Evolutionary conservation across 2,329 filamentous ascomycete species (phyloP).

Genomic region (Cadophora sp.): DNA sequence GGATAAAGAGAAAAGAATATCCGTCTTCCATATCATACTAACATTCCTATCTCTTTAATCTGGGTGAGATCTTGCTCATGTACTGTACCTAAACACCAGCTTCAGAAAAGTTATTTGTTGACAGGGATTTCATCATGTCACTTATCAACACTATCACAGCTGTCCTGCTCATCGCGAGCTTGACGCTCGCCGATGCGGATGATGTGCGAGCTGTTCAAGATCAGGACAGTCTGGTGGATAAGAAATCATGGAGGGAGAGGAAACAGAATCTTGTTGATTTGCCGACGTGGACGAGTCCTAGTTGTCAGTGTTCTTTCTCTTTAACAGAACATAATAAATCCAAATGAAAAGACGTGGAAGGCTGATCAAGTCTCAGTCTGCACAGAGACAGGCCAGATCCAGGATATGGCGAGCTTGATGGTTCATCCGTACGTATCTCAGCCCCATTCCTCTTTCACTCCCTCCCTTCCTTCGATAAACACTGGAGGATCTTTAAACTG

Average conservation of each 20-base stretch:
- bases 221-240: too few relatives aligned
- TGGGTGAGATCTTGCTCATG: not conserved
- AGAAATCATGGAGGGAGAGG: not conserved
- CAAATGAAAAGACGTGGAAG: not conserved
- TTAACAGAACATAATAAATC: too few relatives aligned
- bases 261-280: not conserved
- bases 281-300: slow-evolving; percentile 9
- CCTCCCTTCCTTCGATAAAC: too few relatives aligned
- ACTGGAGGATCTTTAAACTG: not conserved
- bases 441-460: not conserved
- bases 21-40: not conserved
- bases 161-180: not conserved
- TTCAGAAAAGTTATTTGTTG: not conserved
- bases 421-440: slow-evolving; percentile 2
- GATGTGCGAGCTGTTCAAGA: not conserved
- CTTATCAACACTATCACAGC: not conserved
- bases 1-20: not conserved
- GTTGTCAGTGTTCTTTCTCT: not conserved
- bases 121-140: not conserved
- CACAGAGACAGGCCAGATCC: not conserved
- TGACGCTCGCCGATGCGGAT: not conserved
- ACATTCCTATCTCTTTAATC: too few relatives aligned
- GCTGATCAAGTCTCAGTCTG: not conserved
- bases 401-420: slow-evolving; percentile 1
- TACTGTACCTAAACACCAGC: not conserved